phyloP scores from a whole-genome alignment of 805 yeast genomes.

The Saturnispora sekii region DNA sequence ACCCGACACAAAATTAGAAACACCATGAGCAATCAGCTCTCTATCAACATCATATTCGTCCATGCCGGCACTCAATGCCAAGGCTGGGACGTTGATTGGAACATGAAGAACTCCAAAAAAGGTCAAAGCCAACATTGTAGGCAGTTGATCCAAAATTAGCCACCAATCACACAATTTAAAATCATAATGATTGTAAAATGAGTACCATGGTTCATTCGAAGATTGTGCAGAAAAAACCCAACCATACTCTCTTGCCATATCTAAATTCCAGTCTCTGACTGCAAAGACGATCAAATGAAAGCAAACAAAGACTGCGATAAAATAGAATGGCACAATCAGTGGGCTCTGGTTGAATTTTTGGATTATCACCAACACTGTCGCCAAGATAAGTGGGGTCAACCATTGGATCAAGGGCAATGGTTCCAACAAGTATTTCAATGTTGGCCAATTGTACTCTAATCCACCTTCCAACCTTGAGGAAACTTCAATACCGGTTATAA shows the following conservation, averaged over 20 bases:
- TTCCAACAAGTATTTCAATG: constrained; percentile 39
- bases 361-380: constrained; percentile 48
- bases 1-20: constrained; percentile 81
- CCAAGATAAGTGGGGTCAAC: constrained; percentile 58
- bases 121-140: constrained; percentile 91
- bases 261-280: constrained; percentile 57
- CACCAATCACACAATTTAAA: constrained; percentile 68
- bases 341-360: constrained; percentile 56
- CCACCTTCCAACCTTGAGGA: constrained; percentile 74
- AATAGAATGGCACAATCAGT: constrained; percentile 69
- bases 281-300: constrained; percentile 62
- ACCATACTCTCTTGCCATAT: constrained; percentile 56
- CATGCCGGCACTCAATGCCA: constrained; percentile 83
- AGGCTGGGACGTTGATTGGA: constrained; percentile 95
- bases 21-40: constrained; percentile 91
- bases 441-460: constrained; percentile 50
- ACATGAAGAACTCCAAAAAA: constrained; percentile 95
- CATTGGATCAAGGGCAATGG: constrained; percentile 47
- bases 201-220: constrained; percentile 78
- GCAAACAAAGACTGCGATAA: constrained; percentile 55
- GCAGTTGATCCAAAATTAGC: constrained; percentile 57
- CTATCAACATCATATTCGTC: constrained; percentile 84
- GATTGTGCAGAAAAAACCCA: constrained; percentile 74
- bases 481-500: constrained; percentile 87
- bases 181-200: constrained; percentile 66